phyloP scores from a whole-genome alignment of 2,329 filamentous ascomycete species.

The Colletotrichum ledebouriae region DNA sequence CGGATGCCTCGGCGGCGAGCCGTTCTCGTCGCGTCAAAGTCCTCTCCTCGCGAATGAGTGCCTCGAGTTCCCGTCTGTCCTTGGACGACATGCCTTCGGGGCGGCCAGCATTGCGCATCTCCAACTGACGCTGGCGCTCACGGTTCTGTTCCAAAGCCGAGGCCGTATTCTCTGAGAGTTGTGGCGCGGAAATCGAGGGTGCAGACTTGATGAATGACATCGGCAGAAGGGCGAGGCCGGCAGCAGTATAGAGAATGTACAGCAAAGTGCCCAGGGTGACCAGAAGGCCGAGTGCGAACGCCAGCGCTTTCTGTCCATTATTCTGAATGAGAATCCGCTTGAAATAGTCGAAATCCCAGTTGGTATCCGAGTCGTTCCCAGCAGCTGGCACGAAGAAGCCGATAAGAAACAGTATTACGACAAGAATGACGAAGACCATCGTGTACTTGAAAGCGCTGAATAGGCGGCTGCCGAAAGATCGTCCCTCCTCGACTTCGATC shows the following conservation, averaged over 20 bases:
- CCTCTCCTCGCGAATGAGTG: slow-evolving; percentile 88
- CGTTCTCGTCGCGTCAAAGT: slow-evolving; percentile 91
- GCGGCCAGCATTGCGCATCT: slow-evolving; percentile 84
- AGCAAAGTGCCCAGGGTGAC: slow-evolving; percentile 88
- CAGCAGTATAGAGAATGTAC: slow-evolving; percentile 89
- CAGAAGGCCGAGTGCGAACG: slow-evolving; percentile 89
- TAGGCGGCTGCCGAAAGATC: slow-evolving; percentile 78
- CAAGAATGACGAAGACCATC: slow-evolving; percentile 82
- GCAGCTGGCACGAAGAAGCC: slow-evolving; percentile 94
- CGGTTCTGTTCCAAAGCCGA: slow-evolving; percentile 88
- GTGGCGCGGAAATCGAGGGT: slow-evolving; percentile 85
- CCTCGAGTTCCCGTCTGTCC: slow-evolving; percentile 89
- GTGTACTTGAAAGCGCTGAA: slow-evolving; percentile 94
- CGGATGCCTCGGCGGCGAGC: slow-evolving; percentile 84
- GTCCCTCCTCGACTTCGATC: slow-evolving; percentile 83
- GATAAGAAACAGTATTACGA: slow-evolving; percentile 87
- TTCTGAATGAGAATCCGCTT: slow-evolving; percentile 86
- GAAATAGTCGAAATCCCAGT: slow-evolving; percentile 92
- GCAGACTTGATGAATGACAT: slow-evolving; percentile 93
- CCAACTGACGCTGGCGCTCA: slow-evolving; percentile 91
- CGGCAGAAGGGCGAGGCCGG: slow-evolving; percentile 89
- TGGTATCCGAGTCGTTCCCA: slow-evolving; percentile 72
- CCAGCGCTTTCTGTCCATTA: slow-evolving; percentile 91
- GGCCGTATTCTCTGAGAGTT: slow-evolving; percentile 81
- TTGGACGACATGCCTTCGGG: slow-evolving; percentile 82